phyloP scores from a whole-genome alignment of 2,329 filamentous ascomycete genomes.

The Stagonosporopsis cucurbitacearum region DNA sequence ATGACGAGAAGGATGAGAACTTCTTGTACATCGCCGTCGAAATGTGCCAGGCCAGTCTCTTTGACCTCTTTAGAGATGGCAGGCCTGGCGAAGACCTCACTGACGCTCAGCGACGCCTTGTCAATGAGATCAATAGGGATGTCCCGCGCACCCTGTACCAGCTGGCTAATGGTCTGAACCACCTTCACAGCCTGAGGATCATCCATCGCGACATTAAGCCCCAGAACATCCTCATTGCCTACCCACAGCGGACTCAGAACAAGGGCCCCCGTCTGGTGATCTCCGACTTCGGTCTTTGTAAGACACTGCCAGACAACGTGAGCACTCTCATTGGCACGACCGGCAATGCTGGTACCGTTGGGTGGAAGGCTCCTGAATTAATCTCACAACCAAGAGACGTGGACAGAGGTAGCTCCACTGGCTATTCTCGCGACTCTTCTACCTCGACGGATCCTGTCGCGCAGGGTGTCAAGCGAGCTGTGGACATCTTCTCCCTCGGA shows the following conservation, averaged over 20 bases:
- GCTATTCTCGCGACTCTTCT: constrained; percentile 52
- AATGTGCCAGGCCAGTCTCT: constrained; percentile 89
- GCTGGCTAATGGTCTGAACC: constrained; percentile 85
- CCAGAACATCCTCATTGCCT: constrained; percentile 90
- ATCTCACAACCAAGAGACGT: constrained; percentile 65
- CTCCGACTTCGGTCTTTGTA: constrained; percentile 96
- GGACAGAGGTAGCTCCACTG: constrained; percentile 50
- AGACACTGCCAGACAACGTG: constrained; percentile 92
- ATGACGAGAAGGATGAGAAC: constrained; percentile 83
- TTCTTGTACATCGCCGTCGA: constrained; percentile 98
- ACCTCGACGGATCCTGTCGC: constrained; percentile 52
- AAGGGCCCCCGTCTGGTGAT: constrained; percentile 84
- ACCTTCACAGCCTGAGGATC: constrained; percentile 89
- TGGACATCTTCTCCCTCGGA: constrained; percentile 96
- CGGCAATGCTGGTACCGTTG: constrained; percentile 90
- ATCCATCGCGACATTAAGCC: constrained; percentile 97
- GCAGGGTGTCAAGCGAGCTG: constrained; percentile 89
- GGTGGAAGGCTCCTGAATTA: constrained; percentile 95
- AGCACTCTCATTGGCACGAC: constrained; percentile 95
- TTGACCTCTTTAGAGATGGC: constrained; percentile 82
- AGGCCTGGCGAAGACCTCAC: constrained; percentile 57
- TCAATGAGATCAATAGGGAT: constrained; percentile 75
- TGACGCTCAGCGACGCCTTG: constrained; percentile 69
- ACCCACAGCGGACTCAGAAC: constrained; percentile 70
- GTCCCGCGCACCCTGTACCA: constrained; percentile 83